These are phyloP conservation scores for Volvariella volvacea DNA, from an alignment of 1,284 basidiomycete species.

Conservation along the genomic window DNA sequence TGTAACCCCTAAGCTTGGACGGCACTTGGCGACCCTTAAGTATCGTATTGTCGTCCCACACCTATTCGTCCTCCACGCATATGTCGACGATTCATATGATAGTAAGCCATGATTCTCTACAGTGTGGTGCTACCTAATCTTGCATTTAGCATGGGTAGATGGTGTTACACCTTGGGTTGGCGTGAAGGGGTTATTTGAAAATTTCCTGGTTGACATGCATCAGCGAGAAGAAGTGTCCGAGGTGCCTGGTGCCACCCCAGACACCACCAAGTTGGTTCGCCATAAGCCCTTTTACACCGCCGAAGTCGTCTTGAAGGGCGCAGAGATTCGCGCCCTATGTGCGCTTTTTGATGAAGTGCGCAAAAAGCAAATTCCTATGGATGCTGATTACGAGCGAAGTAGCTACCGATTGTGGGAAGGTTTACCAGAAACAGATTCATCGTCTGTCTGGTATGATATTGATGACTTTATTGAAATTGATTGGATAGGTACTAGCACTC, in stretches of 20 bases:
- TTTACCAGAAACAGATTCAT: constrained; percentile 31
- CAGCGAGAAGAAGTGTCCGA: constrained; percentile 70
- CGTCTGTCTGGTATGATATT: constrained; percentile 67
- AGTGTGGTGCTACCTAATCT: constrained; percentile 1
- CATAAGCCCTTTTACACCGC: constrained; percentile 93
- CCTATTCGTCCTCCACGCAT: constrained; percentile 84
- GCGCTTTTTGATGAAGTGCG: constrained; percentile 74
- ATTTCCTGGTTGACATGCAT: constrained; percentile 88
- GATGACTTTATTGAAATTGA: constrained; percentile 85
- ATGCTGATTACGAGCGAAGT: constrained; percentile 35
- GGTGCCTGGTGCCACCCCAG: constrained; percentile 39
- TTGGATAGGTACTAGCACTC: constrained; percentile 49
- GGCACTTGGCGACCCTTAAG: constrained; percentile 88
- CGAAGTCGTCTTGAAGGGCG: constrained; percentile 74
- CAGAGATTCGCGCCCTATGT: constrained; percentile 76
- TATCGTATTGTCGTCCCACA: constrained; percentile 80
- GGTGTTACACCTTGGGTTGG: constrained; percentile 81
- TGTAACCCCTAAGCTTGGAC: constrained; percentile 85
- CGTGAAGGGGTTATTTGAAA: constrained; percentile 75
- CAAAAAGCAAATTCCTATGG: constrained; percentile 49
- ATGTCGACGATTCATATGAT: constrained; percentile 72
- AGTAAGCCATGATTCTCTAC: constrained; percentile 24
- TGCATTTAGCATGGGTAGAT: constrained; percentile 57
- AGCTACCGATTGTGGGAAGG: constrained; percentile 41
- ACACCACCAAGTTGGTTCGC: constrained; percentile 48